Percentiles rank a stretch among this genome's conserved stretches.
Conservation (phyloP, 2,329 filamentous ascomycete genomes). For the Penicillium sp. region DNA sequence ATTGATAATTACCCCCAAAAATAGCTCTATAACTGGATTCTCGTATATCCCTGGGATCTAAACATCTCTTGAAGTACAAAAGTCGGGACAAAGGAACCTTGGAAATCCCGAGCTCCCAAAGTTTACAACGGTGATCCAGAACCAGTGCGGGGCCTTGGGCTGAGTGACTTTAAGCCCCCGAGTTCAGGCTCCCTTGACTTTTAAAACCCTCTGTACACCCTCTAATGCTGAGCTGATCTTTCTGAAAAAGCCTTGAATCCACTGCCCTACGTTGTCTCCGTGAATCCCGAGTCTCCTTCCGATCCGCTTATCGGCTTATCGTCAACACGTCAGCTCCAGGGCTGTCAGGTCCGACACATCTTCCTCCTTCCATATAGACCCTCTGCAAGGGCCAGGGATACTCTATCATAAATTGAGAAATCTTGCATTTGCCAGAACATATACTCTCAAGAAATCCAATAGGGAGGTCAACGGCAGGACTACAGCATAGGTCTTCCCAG, state of each 20-base stretch:
- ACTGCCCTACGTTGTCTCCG: neutral
- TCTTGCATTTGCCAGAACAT: neutral
- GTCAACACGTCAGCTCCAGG: conserved; percentile 10
- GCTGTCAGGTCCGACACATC: neutral
- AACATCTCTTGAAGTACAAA: neutral
- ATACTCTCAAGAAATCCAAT: neutral
- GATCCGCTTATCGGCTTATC: conserved; percentile 14
- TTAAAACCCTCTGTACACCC: neutral
- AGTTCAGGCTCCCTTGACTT: neutral
- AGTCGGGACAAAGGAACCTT: neutral
- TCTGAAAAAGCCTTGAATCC: neutral
- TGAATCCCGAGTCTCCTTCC: conserved; percentile 4
- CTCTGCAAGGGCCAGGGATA: neutral
- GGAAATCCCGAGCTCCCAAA: neutral
- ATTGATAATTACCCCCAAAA: conserved; percentile 8
- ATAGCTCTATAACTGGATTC: neutral
- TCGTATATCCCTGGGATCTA: neutral
- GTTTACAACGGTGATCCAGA: neutral
- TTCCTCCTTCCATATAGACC: neutral
- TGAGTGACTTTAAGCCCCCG: neutral
- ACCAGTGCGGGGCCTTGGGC: conserved; percentile 5
- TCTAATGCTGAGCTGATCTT: neutral
- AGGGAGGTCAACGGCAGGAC: neutral
- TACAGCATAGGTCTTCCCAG: neutral
- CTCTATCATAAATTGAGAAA: neutral